phyloP scores from a whole-genome alignment of 495 filamentous ascomycete genomes.

The Penicillium paradoxum region DNA sequence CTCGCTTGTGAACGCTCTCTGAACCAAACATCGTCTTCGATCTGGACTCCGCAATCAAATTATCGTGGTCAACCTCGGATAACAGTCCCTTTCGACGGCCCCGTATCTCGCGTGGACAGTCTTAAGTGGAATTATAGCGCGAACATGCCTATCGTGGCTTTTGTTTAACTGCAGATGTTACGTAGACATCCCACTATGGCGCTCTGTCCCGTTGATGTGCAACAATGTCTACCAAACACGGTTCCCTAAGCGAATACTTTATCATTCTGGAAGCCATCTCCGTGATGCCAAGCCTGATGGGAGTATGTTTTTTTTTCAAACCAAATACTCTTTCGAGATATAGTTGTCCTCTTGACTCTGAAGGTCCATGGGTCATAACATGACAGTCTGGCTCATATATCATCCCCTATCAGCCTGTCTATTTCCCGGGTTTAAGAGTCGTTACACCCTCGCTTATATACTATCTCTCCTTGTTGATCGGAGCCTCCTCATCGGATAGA shows the following conservation, averaged over 20 bases:
- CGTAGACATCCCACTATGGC: constrained; percentile 13
- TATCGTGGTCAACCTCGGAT: neutral
- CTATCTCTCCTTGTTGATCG: neutral
- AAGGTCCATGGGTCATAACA: neutral
- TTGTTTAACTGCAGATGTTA: constrained; percentile 5
- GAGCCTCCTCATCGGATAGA: neutral
- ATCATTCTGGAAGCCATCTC: constrained; percentile 8
- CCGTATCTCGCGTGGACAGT: constrained; percentile 23
- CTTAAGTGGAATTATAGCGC: constrained; percentile 11
- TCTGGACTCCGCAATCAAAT: neutral
- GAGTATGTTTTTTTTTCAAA: neutral
- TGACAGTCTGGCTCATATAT: neutral
- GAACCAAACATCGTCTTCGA: neutral
- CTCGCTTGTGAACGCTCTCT: neutral
- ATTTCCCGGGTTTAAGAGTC: neutral
- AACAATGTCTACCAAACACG: neutral
- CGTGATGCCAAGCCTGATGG: neutral
- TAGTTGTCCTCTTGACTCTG: neutral
- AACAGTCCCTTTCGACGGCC: neutral
- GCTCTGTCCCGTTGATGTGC: constrained; percentile 9
- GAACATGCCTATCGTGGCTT: constrained; percentile 10
- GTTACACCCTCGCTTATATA: neutral
- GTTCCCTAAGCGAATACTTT: neutral
- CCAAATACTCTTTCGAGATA: neutral
- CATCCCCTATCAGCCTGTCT: neutral